Evolutionary conservation across 2,329 filamentous ascomycete species (phyloP), one percentile per base, ranked within the genome.

Genomic region (Neurospora sp.): DNA sequence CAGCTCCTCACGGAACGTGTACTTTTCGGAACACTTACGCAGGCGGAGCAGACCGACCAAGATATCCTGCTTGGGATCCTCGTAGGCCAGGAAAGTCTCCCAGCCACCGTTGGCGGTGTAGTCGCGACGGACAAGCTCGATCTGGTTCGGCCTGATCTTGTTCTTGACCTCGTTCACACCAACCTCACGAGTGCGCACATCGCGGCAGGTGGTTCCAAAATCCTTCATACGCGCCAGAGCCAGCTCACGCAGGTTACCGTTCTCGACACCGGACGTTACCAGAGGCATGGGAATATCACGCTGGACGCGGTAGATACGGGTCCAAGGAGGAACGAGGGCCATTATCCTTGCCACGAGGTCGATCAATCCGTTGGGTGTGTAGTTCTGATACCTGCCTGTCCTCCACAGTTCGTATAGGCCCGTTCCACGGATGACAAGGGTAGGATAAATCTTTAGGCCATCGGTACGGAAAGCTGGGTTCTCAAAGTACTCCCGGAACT

Each of bases 241-340:
- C 67, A 99, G 84, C 80, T 99, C 96, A 72, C 96, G 89, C 46
- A 99, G 83, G 78, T 99, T 99, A 72, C 96, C 96, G 75, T 99
- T 99, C 82, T 99, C 96, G 0, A 99, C 96, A 52, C 96, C 96
- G 0, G 95, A 97, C 0, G 96, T 98, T n/a, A 99, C 96, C 33
- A 99, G 86, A 0, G 96, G 96, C 96, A 99, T 99, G n/a, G 96
- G 96, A 70, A 99, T 99, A 81, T 99, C 96, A 79, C 96, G 89
- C 83, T 99, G 96, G 0, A 99, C 96, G 71, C 96, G 93, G 83
- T 99, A 99, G 77, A 99, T 99, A 72, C 96, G 89, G 0, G 96
- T 99, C 96, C 96, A 99, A 1, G 96, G 96, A 1, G 96, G 96
- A 0, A 99, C 91, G 2, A 99, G 85, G 0, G 96, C 96, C 72